Evolutionary conservation across 1,284 basidiomycete species (phyloP).

Genomic region (Salmacisia buchloeana): DNA sequence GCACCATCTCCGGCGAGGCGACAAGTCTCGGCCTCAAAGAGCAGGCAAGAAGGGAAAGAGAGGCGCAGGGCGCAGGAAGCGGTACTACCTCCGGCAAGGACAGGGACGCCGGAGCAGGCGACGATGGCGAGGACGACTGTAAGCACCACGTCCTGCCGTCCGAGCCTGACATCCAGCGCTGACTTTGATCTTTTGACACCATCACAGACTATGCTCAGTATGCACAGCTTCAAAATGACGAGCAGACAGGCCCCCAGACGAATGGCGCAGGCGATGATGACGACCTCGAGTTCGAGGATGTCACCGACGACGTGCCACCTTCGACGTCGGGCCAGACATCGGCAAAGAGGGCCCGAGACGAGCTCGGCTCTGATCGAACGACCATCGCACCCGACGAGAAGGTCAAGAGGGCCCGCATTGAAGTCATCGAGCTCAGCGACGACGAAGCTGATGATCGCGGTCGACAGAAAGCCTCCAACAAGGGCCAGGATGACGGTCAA

Average conservation of each 20-base stretch:
- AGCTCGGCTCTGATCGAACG: no score
- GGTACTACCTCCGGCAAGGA: slow-evolving; percentile 22
- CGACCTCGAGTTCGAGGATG: slow-evolving; percentile 5
- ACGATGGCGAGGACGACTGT: slow-evolving; percentile 36
- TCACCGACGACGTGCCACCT: slow-evolving; percentile 1
- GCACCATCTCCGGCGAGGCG: slow-evolving; percentile 84
- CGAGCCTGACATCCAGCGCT: background rate
- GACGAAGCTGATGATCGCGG: background rate
- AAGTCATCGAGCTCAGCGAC: background rate
- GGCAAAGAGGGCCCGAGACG: background rate
- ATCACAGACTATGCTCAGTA: slow-evolving; percentile 39
- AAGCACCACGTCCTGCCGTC: slow-evolving; percentile 1
- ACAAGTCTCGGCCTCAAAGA: slow-evolving; percentile 67
- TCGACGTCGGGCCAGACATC: background rate
- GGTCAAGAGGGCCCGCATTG: no score
- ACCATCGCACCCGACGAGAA: no score
- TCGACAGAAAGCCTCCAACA: background rate
- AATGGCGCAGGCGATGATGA: slow-evolving; percentile 6
- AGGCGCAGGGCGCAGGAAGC: slow-evolving; percentile 16
- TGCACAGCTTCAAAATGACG: slow-evolving; percentile 31
- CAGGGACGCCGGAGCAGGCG: slow-evolving; percentile 20
- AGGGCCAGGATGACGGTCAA: no score
- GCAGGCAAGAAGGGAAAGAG: slow-evolving; percentile 14
- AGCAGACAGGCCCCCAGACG: no score
- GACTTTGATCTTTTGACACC: background rate